A percentile compares a stretch with the other conserved stretches of the same genome.
phyloP scores from a whole-genome alignment of 495 filamentous ascomycete genomes.

The Melanomma pulvis-pyrius region DNA sequence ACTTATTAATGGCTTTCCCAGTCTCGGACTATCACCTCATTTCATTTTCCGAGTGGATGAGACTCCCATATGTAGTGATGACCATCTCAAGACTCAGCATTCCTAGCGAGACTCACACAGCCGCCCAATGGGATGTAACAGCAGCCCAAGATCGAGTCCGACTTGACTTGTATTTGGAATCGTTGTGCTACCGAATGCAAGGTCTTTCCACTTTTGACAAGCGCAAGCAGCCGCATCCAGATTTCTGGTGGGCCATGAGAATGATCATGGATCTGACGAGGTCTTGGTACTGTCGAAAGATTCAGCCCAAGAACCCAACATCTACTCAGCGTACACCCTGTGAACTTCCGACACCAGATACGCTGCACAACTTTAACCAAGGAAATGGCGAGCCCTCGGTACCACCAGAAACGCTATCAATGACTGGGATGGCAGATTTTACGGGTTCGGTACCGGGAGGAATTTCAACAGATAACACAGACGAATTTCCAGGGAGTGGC shows the following conservation, averaged over 20 bases:
- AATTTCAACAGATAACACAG: background rate
- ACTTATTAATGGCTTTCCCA: constrained; percentile 18
- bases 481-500: background rate
- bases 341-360: constrained; percentile 18
- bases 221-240: constrained; percentile 18
- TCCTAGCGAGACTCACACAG: constrained; percentile 9
- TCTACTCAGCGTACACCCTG: background rate
- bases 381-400: background rate
- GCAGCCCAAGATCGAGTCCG: constrained; percentile 31
- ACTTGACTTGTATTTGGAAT: constrained; percentile 31
- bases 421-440: background rate
- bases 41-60: constrained; percentile 30
- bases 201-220: constrained; percentile 14
- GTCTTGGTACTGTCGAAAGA: constrained; percentile 28
- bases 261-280: constrained; percentile 35
- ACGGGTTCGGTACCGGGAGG: too few species aligned
- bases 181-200: constrained; percentile 35
- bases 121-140: constrained; percentile 30
- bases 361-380: background rate
- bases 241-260: constrained; percentile 29
- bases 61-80: constrained; percentile 23
- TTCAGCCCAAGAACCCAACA: background rate
- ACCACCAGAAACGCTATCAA: background rate
- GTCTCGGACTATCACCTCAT: constrained; percentile 28
- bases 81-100: constrained; percentile 22